A percentile compares a stretch with the other conserved stretches of the same genome.
phyloP scores from a whole-genome alignment of 1,284 basidiomycete genomes.

The Lignosus rhinocerotis region DNA sequence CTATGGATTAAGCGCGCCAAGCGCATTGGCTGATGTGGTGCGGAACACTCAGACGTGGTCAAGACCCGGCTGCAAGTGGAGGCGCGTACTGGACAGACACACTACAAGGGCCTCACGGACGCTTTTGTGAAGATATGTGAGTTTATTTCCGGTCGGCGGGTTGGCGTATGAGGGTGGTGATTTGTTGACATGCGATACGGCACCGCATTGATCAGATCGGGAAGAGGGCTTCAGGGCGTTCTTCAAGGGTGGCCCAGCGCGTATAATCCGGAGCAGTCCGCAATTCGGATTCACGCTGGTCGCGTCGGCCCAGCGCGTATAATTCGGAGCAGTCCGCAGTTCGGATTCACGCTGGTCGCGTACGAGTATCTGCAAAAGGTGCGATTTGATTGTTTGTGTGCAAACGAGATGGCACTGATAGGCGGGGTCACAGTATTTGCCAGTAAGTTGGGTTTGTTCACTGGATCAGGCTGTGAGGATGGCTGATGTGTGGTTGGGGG shows the following conservation, averaged over 20 bases:
- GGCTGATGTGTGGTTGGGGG: constrained; percentile 25
- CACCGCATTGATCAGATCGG: constrained; percentile 48
- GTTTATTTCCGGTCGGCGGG: constrained; percentile 9
- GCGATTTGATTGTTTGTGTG: constrained; percentile 11
- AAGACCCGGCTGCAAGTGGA: constrained; percentile 99
- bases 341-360: constrained; percentile 90
- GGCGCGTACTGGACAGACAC: constrained; percentile 87
- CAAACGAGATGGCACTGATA: constrained; percentile 20
- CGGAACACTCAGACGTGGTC: constrained; percentile 76
- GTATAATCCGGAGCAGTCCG: constrained; percentile 84
- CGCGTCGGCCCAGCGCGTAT: constrained; percentile 92
- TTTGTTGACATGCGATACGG: constrained; percentile 4
- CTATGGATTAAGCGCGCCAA: constrained; percentile 16
- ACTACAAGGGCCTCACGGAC: constrained; percentile 90
- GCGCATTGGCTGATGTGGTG: constrained; percentile 25
- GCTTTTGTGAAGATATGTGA: constrained; percentile 88
- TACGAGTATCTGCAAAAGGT: constrained; percentile 83
- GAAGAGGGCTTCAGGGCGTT: constrained; percentile 90
- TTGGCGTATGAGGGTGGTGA: not conserved
- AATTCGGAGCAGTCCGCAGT: constrained; percentile 85
- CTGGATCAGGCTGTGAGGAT: constrained; percentile 22
- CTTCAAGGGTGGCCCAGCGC: constrained; percentile 95
- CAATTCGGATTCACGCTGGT: constrained; percentile 94
- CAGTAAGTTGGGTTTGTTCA: constrained; percentile 52
- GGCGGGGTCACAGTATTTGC: constrained; percentile 52